Percentiles rank a stretch among this genome's conserved stretches.
Evolutionary conservation across 2,329 filamentous ascomycete genomes (phyloP).

Genomic region (Aureobasidium musti): DNA sequence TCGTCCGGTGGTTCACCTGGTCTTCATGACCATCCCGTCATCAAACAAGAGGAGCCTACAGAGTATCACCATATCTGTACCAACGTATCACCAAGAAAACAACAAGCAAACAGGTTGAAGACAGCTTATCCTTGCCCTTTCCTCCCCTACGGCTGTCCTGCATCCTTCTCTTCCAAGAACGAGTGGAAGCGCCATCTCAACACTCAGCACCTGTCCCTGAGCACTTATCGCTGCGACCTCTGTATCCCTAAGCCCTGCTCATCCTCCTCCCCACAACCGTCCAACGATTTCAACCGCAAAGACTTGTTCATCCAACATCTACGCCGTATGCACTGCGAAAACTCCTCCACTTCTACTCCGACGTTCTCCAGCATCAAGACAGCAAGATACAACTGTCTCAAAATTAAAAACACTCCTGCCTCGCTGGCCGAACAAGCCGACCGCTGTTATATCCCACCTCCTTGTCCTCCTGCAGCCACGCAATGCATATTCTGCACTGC

Average conservation of each 20-base stretch:
- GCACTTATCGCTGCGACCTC: slow-evolving; percentile 54
- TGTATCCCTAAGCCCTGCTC: slow-evolving; percentile 54
- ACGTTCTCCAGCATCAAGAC: slow-evolving; percentile 37
- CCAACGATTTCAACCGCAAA: slow-evolving; percentile 81
- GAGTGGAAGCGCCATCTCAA: slow-evolving; percentile 92
- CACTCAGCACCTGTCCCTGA: slow-evolving; percentile 74
- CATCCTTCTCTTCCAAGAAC: slow-evolving; percentile 78
- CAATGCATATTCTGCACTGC: slow-evolving; percentile 66
- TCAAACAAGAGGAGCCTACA: slow-evolving; percentile 4
- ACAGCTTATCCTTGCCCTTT: slow-evolving; percentile 73
- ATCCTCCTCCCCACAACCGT: slow-evolving; percentile 28
- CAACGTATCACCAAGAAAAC: background rate
- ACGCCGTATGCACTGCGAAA: slow-evolving; percentile 72
- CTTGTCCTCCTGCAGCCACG: slow-evolving; percentile 62
- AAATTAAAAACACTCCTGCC: slow-evolving; percentile 29
- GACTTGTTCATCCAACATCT: slow-evolving; percentile 89
- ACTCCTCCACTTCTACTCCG: slow-evolving; percentile 39
- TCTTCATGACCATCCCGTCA: too few relatives aligned
- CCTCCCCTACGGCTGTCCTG: slow-evolving; percentile 70
- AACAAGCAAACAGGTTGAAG: background rate
- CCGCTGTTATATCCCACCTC: slow-evolving; percentile 62
- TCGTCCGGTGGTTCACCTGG: background rate
- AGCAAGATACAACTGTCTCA: slow-evolving; percentile 26
- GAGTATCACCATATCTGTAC: background rate
- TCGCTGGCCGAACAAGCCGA: slow-evolving; percentile 56